phyloP scores from a whole-genome alignment of 352 stramenopile genomes.

The Globisporangium irregulare region DNA sequence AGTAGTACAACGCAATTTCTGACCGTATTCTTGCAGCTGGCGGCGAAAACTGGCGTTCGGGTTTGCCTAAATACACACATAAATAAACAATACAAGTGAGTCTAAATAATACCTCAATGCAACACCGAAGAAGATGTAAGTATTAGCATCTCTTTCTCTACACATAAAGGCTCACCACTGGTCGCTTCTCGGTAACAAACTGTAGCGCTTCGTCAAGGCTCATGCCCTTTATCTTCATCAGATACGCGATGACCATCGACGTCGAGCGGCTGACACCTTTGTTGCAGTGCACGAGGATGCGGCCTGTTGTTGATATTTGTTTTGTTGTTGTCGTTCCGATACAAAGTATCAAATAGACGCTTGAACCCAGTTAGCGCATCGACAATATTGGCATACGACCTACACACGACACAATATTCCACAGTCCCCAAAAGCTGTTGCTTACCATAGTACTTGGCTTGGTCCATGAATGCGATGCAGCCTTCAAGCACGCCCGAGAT shows the following conservation, averaged over 20 bases:
- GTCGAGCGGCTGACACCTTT: constrained; percentile 89
- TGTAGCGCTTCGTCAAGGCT: constrained; percentile 61
- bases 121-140: background rate
- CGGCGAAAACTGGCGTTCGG: constrained; percentile 70
- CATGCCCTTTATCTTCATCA: constrained; percentile 84
- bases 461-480: constrained; percentile 88
- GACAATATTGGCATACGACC: background rate
- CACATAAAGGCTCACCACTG: constrained; percentile 31
- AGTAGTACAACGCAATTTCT: constrained; percentile 33
- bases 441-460: constrained; percentile 89
- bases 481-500: constrained; percentile 78
- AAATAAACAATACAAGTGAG: background rate
- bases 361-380: constrained; percentile 37
- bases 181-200: constrained; percentile 49
- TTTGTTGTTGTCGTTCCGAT: background rate
- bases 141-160: background rate
- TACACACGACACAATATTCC: background rate
- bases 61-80: constrained; percentile 29
- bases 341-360: constrained; percentile 20
- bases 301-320: constrained; percentile 29
- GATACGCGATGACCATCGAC: constrained; percentile 88
- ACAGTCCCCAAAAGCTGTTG: background rate
- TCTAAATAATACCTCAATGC: background rate
- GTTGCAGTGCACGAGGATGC: constrained; percentile 91
- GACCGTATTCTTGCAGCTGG: constrained; percentile 58